These are phyloP conservation scores for Apiospora aurea DNA, from an alignment of 2,329 filamentous ascomycete species.

Conservation along the genomic window DNA sequence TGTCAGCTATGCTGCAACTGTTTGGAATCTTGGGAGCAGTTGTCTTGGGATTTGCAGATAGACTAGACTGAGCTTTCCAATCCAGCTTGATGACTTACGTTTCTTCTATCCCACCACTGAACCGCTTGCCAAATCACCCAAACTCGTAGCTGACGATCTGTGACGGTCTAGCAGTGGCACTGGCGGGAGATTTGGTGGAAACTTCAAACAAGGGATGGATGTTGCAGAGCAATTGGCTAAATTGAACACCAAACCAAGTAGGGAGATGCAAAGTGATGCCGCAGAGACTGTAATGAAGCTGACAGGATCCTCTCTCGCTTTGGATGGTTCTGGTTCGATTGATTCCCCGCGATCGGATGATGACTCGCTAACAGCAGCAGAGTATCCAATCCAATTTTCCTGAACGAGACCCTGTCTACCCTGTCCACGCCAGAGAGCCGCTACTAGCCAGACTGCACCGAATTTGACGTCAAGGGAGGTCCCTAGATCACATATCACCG, in stretches of 20 bases:
- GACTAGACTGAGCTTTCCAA: background rate
- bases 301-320: background rate
- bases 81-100: background rate
- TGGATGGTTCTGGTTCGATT: constrained; percentile 3
- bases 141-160: background rate
- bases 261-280: background rate
- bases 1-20: background rate
- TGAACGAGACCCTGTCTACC: constrained; percentile 2
- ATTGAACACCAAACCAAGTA: background rate
- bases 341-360: constrained; percentile 19
- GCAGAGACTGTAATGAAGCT: background rate
- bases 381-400: constrained; percentile 8
- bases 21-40: background rate
- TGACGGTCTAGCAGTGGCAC: background rate
- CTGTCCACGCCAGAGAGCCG: constrained; percentile 2
- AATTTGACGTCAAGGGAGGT: constrained; percentile 10
- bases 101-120: background rate
- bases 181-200: background rate
- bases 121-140: background rate
- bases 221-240: background rate
- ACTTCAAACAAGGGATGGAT: background rate
- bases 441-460: constrained; percentile 17
- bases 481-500: background rate
- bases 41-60: background rate
- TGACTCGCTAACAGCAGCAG: background rate